These are phyloP conservation scores for Carex scoparia DNA, from an alignment of 176 grass and related monocot genomes.

Conservation along the genomic window DNA sequence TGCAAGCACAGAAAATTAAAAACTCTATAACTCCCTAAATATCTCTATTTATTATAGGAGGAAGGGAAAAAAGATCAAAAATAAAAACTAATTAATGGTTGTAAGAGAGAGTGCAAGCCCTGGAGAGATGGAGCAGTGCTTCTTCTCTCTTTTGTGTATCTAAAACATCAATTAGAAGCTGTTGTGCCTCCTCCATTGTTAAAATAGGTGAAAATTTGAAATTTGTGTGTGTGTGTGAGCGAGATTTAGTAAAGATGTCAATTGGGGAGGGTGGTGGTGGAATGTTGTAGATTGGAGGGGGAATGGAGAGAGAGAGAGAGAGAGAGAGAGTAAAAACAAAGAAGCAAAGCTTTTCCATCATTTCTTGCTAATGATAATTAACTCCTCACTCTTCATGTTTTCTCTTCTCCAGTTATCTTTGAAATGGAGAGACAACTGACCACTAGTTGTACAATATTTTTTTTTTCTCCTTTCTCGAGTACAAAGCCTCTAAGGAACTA, in stretches of 20 bases:
- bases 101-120: constrained; percentile 8
- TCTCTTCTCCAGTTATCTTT: not conserved
- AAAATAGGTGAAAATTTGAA: not conserved
- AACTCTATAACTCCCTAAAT: not conserved
- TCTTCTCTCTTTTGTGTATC: constrained; percentile 20
- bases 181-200: constrained; percentile 12
- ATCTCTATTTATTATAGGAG: not conserved
- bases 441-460: not conserved
- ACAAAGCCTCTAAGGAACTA: not conserved
- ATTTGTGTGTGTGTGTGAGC: not conserved
- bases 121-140: constrained; percentile 24
- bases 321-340: not conserved
- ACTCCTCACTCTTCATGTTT: not conserved
- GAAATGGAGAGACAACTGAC: not conserved
- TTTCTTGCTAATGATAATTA: constrained; percentile 3
- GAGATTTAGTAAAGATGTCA: not conserved
- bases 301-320: not conserved
- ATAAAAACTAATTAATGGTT: not conserved
- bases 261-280: not conserved
- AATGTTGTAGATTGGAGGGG: not conserved
- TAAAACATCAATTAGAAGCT: constrained; percentile 16
- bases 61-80: not conserved
- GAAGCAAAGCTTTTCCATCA: constrained; percentile 5
- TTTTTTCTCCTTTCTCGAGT: not conserved
- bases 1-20: not conserved